A percentile compares a stretch with the other conserved stretches of the same genome.
These are phyloP conservation scores for Aspergillus neotritici DNA, from an alignment of 2,329 filamentous ascomycete genomes.

Conservation along the genomic window DNA sequence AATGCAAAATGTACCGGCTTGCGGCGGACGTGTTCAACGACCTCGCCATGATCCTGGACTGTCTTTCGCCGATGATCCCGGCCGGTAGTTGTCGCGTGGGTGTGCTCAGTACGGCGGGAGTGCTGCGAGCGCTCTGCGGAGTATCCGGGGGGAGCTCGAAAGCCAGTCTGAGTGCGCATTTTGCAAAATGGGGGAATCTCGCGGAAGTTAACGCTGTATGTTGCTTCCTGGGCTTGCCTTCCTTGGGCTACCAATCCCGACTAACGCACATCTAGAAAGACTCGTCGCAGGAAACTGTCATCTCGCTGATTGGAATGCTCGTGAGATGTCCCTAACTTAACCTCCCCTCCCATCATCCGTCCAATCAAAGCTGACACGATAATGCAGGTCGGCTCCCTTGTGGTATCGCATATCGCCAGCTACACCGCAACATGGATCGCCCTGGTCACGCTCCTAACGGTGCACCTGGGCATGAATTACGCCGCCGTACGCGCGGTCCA, in stretches of 20 bases:
- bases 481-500: slow-evolving; percentile 75
- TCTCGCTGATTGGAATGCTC: slow-evolving; percentile 82
- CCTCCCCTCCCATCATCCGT: neutral
- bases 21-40: slow-evolving; percentile 88
- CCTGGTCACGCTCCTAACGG: slow-evolving; percentile 64
- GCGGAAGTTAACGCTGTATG: slow-evolving; percentile 81
- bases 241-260: neutral
- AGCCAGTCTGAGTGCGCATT: slow-evolving; percentile 85
- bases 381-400: slow-evolving; percentile 62
- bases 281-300: slow-evolving; percentile 89
- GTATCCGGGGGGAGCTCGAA: slow-evolving; percentile 88
- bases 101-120: slow-evolving; percentile 55
- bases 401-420: slow-evolving; percentile 70
- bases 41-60: slow-evolving; percentile 76
- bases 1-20: slow-evolving; percentile 85
- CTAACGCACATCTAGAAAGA: slow-evolving; percentile 58
- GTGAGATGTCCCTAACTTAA: slow-evolving; percentile 33
- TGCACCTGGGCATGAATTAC: slow-evolving; percentile 82
- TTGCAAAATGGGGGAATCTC: slow-evolving; percentile 78
- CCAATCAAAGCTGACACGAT: neutral
- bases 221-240: no score
- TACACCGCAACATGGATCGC: slow-evolving; percentile 66
- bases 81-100: slow-evolving; percentile 49
- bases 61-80: slow-evolving; percentile 69
- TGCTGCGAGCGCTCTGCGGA: slow-evolving; percentile 68